Evolutionary conservation across 768 basidiomycete species (phyloP), one percentile per base, ranked within the genome.

Genomic region (Tephrocybe sp.): DNA sequence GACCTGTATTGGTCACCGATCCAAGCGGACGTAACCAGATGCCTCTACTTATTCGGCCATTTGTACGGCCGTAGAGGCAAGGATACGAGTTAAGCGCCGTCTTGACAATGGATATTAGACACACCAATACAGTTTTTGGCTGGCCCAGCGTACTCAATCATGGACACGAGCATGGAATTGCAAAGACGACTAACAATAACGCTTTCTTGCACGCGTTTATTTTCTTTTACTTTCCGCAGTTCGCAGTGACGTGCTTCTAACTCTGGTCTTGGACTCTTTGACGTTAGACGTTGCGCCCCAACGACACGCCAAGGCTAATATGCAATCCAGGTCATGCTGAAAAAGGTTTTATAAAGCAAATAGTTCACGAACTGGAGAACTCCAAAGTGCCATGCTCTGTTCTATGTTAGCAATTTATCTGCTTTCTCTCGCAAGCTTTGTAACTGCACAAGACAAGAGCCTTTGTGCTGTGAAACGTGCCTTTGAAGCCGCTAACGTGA

Each of bases 1-100:
- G 75, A 8, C 80, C 80, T 5, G 50, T 76, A 15, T 31, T 82
- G 7, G 63, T 52, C n/a, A 65, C 65, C 4, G 72, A 77, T 18
- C 64, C 63, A 3, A 60, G 69, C 22, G 66, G 57, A 1, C 70
- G 69, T 2, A 68, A 68, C 38, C 74, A 78, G 58, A 55, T 80
- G 58, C 78, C 79, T 10, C 49, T 82, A 23, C 38, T 70, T 6
- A 57, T 76, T 27, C 70, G 59, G 54, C 65, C 63, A 5, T 10
- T 45, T 13, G 7, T 30, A 2, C 15, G 24, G 4, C 21, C 36
- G 2, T 50, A 36, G 34, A 13, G 15, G n/a, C n/a, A n/a, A 22
- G 15, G 33, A n/a, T 6, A 34, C 11, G 33, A 29, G 27, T 29
- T 29, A 5, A 5, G 27, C 27, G 6, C 27, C 11, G 11, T 5